Base-by-base conservation (phyloP, 139 green algal species). In the Coccomyxa sp. region DNA sequence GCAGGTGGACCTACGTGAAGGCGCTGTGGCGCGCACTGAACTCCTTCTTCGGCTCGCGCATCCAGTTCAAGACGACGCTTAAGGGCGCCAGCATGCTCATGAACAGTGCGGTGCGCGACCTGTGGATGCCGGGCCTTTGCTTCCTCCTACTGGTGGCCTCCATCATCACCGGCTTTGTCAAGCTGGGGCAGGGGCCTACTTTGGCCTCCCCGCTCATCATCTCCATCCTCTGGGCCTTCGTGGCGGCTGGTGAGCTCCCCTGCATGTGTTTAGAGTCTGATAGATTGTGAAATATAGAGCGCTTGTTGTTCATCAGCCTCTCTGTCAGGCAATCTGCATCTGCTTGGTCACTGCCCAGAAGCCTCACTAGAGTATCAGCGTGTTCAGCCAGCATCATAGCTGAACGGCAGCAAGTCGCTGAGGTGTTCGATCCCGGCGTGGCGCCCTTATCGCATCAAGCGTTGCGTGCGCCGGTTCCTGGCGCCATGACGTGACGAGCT, bases 41-140 rank as follows among this genome's bases (percentile, higher is more conserved):
- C 75, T 79, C 77, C 5, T n/a, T 81, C 24, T 38, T 10, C 29
- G 82, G 77, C 36, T 18, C 73, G 29, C 72, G 69, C 8, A 89
- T 91, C 82, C 75, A 83, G 36, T 91, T 91, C 87, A 91, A 91
- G 82, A 87, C 88, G 75, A 91, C 87, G 31, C 78, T 87, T 37
- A 91, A 91, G 81, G 81, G 74, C 73, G 81, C 81, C 39, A 73
- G 34, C 70, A 81, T 81, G 81, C 76, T 84, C 22, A 81, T 81
- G 75, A 84, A 84, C 81, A 64, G 68, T 29, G 50, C 76, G 16
- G 12, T 84, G 35, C 27, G 81, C 6, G 81, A 84, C 29, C 70
- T 84, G 70, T 81, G 76, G 76, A 78, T 84, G 70, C 81, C 81
- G 18, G 75, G 76, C 24, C 39, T 81, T 14, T 79, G 70, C 55